phyloP scores from a whole-genome alignment of 331 rosid genomes.

The Acacia concinna region DNA sequence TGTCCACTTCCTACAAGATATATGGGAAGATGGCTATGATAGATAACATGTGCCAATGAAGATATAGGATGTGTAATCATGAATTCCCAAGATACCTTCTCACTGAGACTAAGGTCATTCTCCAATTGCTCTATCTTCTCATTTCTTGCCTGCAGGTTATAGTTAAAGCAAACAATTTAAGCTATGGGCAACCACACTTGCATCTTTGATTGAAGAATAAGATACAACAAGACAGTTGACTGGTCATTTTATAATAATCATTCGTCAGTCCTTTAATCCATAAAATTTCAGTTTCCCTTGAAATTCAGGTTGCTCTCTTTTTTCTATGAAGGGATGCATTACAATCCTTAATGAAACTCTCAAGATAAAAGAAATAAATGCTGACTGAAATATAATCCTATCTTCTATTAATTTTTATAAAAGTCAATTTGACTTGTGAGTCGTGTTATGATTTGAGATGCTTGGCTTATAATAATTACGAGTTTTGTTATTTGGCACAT shows the following conservation, averaged over 20 bases:
- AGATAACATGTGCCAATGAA: not conserved
- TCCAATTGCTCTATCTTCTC: slow-evolving; percentile 89
- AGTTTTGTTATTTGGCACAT: not conserved
- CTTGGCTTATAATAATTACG: not conserved
- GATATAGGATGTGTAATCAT: slow-evolving; percentile 13
- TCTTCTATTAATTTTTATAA: not conserved
- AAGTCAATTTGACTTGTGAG: not conserved
- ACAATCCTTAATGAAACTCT: not conserved
- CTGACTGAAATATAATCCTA: not conserved
- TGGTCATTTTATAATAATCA: not conserved
- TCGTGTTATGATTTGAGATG: not conserved
- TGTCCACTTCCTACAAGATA: slow-evolving; percentile 69
- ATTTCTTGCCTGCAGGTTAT: slow-evolving; percentile 57
- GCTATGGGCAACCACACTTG: slow-evolving; percentile 18
- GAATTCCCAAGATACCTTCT: slow-evolving; percentile 52
- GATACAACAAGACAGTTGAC: not conserved
- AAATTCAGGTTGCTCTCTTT: not conserved
- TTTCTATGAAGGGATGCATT: not conserved
- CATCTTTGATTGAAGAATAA: not conserved
- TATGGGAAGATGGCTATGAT: slow-evolving; percentile 12
- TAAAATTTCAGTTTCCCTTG: not conserved
- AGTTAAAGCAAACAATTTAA: slow-evolving; percentile 10
- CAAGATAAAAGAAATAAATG: not conserved
- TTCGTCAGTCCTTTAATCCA: not conserved
- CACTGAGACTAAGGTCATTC: slow-evolving; percentile 62